Evolutionary conservation across 108 stramenopile genomes (phyloP), one percentile per base, ranked within the genome.

Genomic region (Stephanodiscus minutulus): DNA sequence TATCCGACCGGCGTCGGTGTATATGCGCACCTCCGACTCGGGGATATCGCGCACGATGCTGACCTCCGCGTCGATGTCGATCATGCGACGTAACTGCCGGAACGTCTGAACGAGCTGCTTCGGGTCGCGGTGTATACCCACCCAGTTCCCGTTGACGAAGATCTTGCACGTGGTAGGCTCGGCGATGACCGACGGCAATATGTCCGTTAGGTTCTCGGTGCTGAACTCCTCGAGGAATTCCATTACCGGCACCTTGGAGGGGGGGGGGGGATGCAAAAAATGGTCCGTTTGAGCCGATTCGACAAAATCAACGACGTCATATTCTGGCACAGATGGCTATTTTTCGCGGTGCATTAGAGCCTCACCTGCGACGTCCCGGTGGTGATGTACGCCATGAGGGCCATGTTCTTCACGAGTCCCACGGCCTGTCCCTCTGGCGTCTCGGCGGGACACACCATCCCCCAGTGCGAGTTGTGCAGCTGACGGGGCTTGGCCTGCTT

Each of bases 381-480:
- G 35, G 96, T 96, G 59, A 99, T 97, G 84, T 98, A 91, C 7
- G 97, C 94, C 85, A 97, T 90, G 46, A 97, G 83, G 2, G 97
- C 96, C 68, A 97, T 80, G 70, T 98, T 97, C 71, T 98, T 98
- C 28, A 98, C 98, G 36, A 98, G 87, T 53, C 97, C 98, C 35
- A 97, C 97, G 24, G 98, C 97, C 77, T 98, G 95, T 46, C 98
- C 96, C 83, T 97, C 96, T 22, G 98, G 96, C 12, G 96, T 98
- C 67, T 97, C 96, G 29, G 95, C 96, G 22, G 90, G 91, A 73
- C 97, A 97, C 8, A 97, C 90, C 93, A 98, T 96, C 47, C 99
- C 99, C 98, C 98, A 99, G 69, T 99, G 99, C 56, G 98, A 97
- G 75, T 97, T 97, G 85, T 99, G 99, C 41, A 99, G 86, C 80